phyloP scores from a whole-genome alignment of 345 rosid genomes.

The Linum tenue region DNA sequence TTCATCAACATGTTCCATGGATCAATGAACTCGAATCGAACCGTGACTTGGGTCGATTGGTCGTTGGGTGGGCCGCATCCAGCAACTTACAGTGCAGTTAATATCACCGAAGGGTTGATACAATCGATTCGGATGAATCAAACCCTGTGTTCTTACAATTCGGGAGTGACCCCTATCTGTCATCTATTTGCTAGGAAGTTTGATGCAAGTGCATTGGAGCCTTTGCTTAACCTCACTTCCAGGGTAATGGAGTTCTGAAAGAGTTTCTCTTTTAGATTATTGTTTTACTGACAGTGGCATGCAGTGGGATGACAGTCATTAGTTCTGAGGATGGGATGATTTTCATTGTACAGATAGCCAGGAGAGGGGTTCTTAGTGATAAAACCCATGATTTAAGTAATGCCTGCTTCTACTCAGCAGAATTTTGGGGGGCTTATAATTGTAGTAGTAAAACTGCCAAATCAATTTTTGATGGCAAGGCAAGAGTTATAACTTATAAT shows the following conservation, averaged over 20 bases:
- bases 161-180: constrained; percentile 50
- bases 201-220: constrained; percentile 57
- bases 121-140: constrained; percentile 53
- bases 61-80: constrained; percentile 88
- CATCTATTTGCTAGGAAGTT: constrained; percentile 90
- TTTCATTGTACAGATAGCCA: not conserved
- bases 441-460: too few species aligned
- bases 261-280: not conserved
- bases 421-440: not conserved
- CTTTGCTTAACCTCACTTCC: constrained; percentile 60
- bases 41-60: constrained; percentile 90
- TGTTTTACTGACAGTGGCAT: not conserved
- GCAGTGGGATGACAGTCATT: not conserved
- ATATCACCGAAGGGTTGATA: constrained; percentile 56
- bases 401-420: not conserved
- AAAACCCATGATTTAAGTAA: not conserved
- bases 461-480: too few species aligned
- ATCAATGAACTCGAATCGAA: constrained; percentile 53
- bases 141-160: constrained; percentile 58
- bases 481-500: too few species aligned
- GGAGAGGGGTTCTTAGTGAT: not conserved
- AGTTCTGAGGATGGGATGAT: not conserved
- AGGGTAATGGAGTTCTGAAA: constrained; percentile 55
- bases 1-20: constrained; percentile 77
- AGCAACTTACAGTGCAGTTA: constrained; percentile 38